Evolutionary conservation across 2,329 filamentous ascomycete species (phyloP), one percentile per base, ranked within the genome.

Genomic region (Exophiala oligosperma): DNA sequence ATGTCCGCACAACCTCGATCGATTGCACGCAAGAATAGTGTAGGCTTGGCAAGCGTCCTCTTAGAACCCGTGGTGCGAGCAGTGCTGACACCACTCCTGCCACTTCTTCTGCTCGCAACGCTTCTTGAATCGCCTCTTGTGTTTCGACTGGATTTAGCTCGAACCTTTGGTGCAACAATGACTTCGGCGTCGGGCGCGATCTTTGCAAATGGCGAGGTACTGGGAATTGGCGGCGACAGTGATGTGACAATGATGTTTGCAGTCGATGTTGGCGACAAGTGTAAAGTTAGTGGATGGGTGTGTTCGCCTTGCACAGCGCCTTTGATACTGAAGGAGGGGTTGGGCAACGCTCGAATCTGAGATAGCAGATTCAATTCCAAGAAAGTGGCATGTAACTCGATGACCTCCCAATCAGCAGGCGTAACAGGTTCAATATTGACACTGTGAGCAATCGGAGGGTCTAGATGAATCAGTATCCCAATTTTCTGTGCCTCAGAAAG

Each of bases 391-490:
- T 99, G 94, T 1, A 99, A 80, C 74, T 99, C 94, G 67, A 99
- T 97, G 68, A 97, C 81, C 82, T 99, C 94, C 94, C 94, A 99
- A 72, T 99, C 94, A 58, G 95, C 91, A 1, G 93, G 86, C 0
- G 94, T 97, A 68, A 97, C 76, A 35, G 94, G 94, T 72, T 99
- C 95, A 67, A 99, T 97, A 71, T 97, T 92, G 73, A 99, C 89
- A 1, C 92, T 97, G 73, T 97, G 91, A 49, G 92, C 91, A 64
- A 94, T 77, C 1, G 92, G 92, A 49, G 93, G 93, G 71, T 99
- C 92, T 63, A 97, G 77, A 73, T 99, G 94, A 63, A 99, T 81
- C 37, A 79, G 73, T 49, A 88, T 74, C 41, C 81, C 81, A 64
- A 86, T 81, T 76, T 90, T 95, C 71, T 92, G 89, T 50, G 91